Evolutionary conservation across 805 yeast species (phyloP).

Genomic region (Pichia ethanolica): DNA sequence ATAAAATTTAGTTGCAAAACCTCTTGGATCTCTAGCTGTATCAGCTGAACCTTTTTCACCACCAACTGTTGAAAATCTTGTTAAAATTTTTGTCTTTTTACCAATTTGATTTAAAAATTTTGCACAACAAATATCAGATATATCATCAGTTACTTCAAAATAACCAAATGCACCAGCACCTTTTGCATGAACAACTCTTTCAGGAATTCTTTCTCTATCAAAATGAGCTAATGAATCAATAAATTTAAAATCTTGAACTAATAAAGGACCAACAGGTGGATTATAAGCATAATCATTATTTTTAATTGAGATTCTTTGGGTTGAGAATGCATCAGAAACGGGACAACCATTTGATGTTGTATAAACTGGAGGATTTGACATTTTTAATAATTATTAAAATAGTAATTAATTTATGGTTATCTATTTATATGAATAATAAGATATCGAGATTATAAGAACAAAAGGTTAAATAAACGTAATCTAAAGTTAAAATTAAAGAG

Average conservation of each 20-base stretch:
- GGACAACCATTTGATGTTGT: constrained; percentile 75
- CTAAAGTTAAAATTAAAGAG: neutral
- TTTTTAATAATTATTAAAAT: constrained; percentile 1
- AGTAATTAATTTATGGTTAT: neutral
- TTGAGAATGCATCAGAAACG: constrained; percentile 66
- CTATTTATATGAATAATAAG: neutral
- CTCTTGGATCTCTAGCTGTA: constrained; percentile 83
- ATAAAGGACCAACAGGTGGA: constrained; percentile 55
- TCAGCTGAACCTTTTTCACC: constrained; percentile 80
- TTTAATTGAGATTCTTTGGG: constrained; percentile 65
- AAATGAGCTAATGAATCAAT: constrained; percentile 80
- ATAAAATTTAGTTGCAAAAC: constrained; percentile 71
- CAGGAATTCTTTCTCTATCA: constrained; percentile 86
- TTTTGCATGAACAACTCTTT: constrained; percentile 89
- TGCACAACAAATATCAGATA: constrained; percentile 63
- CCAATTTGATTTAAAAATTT: constrained; percentile 69
- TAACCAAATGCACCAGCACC: constrained; percentile 89
- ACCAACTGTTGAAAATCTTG: constrained; percentile 83
- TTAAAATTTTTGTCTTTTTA: constrained; percentile 65
- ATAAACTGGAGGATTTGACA: constrained; percentile 45
- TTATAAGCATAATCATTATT: constrained; percentile 21
- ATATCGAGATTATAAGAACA: neutral
- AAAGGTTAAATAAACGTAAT: neutral
- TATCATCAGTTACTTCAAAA: constrained; percentile 83
- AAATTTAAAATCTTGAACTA: constrained; percentile 74